These are phyloP conservation scores for Penicillium nucicola DNA, from an alignment of 495 filamentous ascomycete genomes.

Conservation along the genomic window DNA sequence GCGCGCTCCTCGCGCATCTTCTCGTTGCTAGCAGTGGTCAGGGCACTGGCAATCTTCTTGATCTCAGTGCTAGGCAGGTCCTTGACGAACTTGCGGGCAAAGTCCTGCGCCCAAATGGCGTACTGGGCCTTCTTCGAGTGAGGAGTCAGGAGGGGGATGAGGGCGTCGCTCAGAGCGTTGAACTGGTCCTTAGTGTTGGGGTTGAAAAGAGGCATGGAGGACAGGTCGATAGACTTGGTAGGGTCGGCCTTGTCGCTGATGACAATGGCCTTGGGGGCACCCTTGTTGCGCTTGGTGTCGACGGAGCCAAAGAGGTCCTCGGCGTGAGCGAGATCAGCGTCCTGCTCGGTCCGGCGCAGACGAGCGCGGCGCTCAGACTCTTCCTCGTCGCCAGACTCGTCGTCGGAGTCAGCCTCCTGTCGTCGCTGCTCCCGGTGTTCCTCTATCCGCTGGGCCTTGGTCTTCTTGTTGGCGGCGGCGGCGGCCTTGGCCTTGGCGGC, in stretches of 20 bases:
- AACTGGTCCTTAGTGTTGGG: conserved; percentile 86
- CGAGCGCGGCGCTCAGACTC: conserved; percentile 69
- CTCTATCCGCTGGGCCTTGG: conserved; percentile 81
- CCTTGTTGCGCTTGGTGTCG: conserved; percentile 66
- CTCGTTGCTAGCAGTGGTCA: conserved; percentile 89
- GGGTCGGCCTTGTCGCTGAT: conserved; percentile 67
- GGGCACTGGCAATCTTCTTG: conserved; percentile 83
- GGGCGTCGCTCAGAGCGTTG: conserved; percentile 63
- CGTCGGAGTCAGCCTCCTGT: conserved; percentile 51
- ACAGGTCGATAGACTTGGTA: conserved; percentile 73
- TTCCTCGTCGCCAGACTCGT: conserved; percentile 66
- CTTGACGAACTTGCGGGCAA: conserved; percentile 79
- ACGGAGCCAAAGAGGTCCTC: conserved; percentile 84
- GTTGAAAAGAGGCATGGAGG: conserved; percentile 78
- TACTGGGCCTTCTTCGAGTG: conserved; percentile 91
- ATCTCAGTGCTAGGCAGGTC: conserved; percentile 88
- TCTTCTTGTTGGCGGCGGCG: conserved; percentile 91
- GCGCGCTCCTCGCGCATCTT: conserved; percentile 99
- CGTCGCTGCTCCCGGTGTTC: conserved; percentile 57
- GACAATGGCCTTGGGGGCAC: conserved; percentile 58
- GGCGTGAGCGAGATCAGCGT: conserved; percentile 85
- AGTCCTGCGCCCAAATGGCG: conserved; percentile 82
- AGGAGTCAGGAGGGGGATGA: conserved; percentile 68
- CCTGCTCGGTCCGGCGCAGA: conserved; percentile 73
- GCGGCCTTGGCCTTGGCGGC: conserved; percentile 88